Conservation (phyloP, 495 filamentous ascomycete species). For the Hapsidospora chrysogenum region DNA sequence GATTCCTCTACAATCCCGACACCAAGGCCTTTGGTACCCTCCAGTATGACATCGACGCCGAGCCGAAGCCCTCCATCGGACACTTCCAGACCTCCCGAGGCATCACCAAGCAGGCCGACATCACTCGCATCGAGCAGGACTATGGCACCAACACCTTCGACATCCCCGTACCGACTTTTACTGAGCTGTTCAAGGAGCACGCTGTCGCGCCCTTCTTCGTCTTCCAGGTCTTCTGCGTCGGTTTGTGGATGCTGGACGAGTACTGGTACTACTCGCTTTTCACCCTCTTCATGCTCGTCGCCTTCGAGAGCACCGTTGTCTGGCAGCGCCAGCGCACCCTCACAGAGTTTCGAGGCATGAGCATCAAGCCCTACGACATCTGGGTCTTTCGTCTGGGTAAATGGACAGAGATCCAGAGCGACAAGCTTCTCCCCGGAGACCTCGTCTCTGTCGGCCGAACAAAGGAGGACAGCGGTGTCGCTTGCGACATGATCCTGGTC, state of each 20-base stretch:
- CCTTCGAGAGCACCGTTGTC: slow-evolving; percentile 95
- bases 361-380: slow-evolving; percentile 92
- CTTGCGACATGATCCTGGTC: slow-evolving; percentile 90
- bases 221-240: slow-evolving; percentile 97
- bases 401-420: slow-evolving; percentile 82
- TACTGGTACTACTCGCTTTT: slow-evolving; percentile 99
- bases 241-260: slow-evolving; percentile 96
- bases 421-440: slow-evolving; percentile 91
- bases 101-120: slow-evolving; percentile 49
- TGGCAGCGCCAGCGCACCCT: slow-evolving; percentile 98
- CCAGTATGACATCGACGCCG: slow-evolving; percentile 67
- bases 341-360: slow-evolving; percentile 96
- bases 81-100: slow-evolving; percentile 67
- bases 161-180: slow-evolving; percentile 89
- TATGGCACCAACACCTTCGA: slow-evolving; percentile 97
- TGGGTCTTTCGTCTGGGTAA: slow-evolving; percentile 73
- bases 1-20: slow-evolving; percentile 69
- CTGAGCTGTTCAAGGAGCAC: slow-evolving; percentile 94
- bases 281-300: slow-evolving; percentile 93
- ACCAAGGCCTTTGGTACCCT: slow-evolving; percentile 60
- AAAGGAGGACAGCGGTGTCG: slow-evolving; percentile 93
- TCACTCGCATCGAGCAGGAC: slow-evolving; percentile 67
- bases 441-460: slow-evolving; percentile 86
- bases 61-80: slow-evolving; percentile 60
- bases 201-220: slow-evolving; percentile 98